Evolutionary conservation across 495 filamentous ascomycete genomes (phyloP), one percentile per base, ranked within the genome.

Genomic region (Hypoxylon lienhwacheense): DNA sequence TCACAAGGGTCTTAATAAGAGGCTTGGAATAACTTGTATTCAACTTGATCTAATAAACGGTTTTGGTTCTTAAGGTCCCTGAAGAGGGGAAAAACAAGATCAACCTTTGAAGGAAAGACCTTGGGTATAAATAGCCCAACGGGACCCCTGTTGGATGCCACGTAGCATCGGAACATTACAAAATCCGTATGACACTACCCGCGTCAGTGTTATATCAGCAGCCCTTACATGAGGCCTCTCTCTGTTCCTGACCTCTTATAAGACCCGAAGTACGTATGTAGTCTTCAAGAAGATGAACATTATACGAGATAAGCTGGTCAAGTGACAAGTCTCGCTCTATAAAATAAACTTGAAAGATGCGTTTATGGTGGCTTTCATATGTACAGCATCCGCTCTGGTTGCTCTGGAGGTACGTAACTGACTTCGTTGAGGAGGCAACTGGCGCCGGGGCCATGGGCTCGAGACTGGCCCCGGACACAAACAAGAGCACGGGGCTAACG

Each of bases 201-300:
- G n/a, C n/a, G n/a, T n/a, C n/a, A n/a, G n/a, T n/a, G n/a, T n/a
- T n/a, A n/a, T n/a, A n/a, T n/a, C n/a, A n/a, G n/a, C n/a, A n/a
- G n/a, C n/a, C n/a, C n/a, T 49, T 14, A 47, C 51, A 11, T 45
- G 57, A 1, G 51, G 51, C 0, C 25, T 50, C 0, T 40, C 33
- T 8, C 14, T 39, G 7, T 10, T 37, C 0, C n/a, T 60, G 2
- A 17, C 49, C 20, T 43, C 5, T 5, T 55, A 60, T 26, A 54
- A 55, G 25, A 5, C 10, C 19, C 43, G 56, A 28, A 60, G 56
- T 14, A 24, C 34, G 1, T 60, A 33, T 1, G 39, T 60, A 2
- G 29, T 45, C 8, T n/a, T 28, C 24, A 49, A 60, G 33, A 60
- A 60, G 17, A 34, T 25, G 4, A 29, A 40, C 7, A 45, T 61